phyloP scores from a whole-genome alignment of 139 green algal genomes.

The Chlamydomonas urium region DNA sequence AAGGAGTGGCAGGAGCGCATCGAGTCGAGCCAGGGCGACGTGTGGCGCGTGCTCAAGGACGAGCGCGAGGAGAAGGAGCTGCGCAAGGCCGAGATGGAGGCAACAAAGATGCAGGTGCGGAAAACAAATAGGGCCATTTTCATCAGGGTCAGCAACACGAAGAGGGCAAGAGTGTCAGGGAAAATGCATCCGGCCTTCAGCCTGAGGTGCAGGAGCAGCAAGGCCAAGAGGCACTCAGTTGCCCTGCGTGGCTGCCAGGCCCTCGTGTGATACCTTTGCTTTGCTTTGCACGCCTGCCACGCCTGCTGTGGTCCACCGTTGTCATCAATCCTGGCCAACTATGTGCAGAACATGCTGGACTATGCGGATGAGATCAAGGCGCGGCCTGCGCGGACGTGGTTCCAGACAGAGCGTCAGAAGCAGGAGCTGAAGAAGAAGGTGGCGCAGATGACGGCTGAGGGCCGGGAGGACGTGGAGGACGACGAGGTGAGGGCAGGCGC shows the following conservation, averaged over 20 bases:
- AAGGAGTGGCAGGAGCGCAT: neutral
- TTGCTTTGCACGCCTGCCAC: no score
- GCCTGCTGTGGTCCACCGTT: no score
- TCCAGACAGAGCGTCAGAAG: conserved; percentile 59
- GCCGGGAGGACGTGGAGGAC: conserved; percentile 21
- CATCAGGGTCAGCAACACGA: no score
- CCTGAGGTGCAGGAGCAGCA: no score
- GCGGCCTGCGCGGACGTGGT: conserved; percentile 90
- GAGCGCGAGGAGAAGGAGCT: conserved; percentile 71
- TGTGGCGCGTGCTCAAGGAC: conserved; percentile 51
- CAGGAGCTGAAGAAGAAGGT: conserved; percentile 19
- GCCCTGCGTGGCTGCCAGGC: no score
- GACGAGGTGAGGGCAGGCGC: neutral
- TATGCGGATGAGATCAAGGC: conserved; percentile 89
- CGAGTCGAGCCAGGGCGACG: conserved; percentile 6
- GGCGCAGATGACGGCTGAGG: conserved; percentile 11
- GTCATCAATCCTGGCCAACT: no score
- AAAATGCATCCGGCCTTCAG: no score
- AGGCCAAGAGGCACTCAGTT: no score
- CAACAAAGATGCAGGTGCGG: conserved; percentile 49
- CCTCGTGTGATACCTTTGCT: no score
- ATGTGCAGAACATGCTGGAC: conserved; percentile 86
- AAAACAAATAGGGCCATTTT: no score
- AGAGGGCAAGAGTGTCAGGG: no score
- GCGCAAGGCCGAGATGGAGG: conserved; percentile 95